Base-by-base conservation (phyloP, 129 eudicot genomes). In the Flaveria ramosissima region DNA sequence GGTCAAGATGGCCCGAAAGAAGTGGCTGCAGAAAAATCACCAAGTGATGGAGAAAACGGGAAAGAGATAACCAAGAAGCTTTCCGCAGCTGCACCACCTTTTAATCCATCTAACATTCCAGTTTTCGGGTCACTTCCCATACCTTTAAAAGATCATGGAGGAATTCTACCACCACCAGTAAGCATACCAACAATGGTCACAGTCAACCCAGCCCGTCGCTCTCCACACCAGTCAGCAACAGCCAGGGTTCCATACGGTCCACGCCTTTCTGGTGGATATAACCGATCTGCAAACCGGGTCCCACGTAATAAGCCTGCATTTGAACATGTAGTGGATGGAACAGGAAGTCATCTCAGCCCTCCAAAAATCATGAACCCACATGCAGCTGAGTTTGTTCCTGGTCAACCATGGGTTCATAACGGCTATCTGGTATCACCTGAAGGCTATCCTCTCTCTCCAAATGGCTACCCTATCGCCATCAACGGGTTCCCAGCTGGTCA, bases 231-330 rank as follows among this genome's bases (percentile, higher is more conserved):
- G 69, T 93, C 98, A 24, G 98, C 98, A 73, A 91, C 98, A 6
- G 86, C 98, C 32, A 81, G 98, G 64, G 98, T 93, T 62, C 98
- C 98, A 26, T 93, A 93, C 20, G 98, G 98, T 17, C 98, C 98
- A 6, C 88, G 98, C 2, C 88, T 93, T 39, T 80, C 98, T 11
- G 98, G 97, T 42, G 98, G 87, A 1, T 90, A 85, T 66, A 90
- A 87, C 82, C 77, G 98, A 76, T 69, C 97, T 16, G 83, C 90
- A 8, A 86, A 71, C 74, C 89, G 97, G 14, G 84, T 81, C 41
- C 81, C 86, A 17, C 92, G 96, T 36, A 85, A 47, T 56, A 93
- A 90, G 84, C 91, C 92, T 19, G 55, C 56, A 17, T 80, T 83
- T 46, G 96, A 90, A 55, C 86, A 65, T 55, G 74, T 85, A 61